Conservation (phyloP, 192 early-diverging fungal genomes). For the Haplosporangium gracile region DNA sequence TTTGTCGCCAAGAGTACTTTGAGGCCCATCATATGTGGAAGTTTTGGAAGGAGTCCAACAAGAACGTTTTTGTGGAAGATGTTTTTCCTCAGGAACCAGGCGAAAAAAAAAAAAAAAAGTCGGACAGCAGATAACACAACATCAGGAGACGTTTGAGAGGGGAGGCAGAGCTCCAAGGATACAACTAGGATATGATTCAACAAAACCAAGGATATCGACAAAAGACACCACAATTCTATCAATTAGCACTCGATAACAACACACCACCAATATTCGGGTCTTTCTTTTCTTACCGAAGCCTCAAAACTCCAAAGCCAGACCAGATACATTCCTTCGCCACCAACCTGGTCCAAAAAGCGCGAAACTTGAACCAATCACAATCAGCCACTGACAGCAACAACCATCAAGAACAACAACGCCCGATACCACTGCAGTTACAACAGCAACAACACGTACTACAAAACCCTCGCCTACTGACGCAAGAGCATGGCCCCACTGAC, state of each 20-base stretch:
- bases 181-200: not conserved
- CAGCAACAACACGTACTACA: not conserved
- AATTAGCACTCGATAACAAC: not conserved
- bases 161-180: slow-evolving; percentile 4
- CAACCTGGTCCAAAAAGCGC: not conserved
- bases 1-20: not conserved
- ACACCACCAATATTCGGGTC: not conserved
- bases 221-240: not conserved
- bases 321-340: no score
- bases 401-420: not conserved
- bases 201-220: not conserved
- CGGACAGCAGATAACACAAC: not conserved
- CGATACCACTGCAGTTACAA: not conserved
- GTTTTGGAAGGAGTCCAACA: slow-evolving; percentile 1
- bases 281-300: not conserved
- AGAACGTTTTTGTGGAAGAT: not conserved
- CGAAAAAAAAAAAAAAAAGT: not conserved
- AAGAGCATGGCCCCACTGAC: not conserved
- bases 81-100: not conserved
- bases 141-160: not conserved
- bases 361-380: not conserved
- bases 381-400: not conserved
- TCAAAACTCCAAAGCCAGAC: not conserved
- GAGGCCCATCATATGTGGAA: not conserved
- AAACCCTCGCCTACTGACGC: not conserved